phyloP scores from a whole-genome alignment of 345 rosid genomes.

The Ceriops tagal region DNA sequence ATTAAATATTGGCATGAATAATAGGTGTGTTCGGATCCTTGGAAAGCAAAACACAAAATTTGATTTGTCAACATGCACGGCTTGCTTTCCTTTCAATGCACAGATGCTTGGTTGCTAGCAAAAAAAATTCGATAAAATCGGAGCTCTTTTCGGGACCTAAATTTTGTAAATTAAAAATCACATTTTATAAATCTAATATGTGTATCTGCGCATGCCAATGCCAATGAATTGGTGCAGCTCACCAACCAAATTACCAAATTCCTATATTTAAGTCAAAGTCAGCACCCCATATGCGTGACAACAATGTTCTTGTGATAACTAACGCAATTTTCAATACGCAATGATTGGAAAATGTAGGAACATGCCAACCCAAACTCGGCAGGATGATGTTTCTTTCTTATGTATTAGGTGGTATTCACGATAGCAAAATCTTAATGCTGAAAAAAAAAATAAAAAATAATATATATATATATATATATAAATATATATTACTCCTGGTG shows the following conservation, averaged over 20 bases:
- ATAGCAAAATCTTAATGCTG: neutral
- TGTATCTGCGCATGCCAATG: too few relatives aligned
- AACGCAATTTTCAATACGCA: conserved; percentile 3
- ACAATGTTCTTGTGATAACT: conserved; percentile 4
- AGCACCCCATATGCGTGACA: neutral
- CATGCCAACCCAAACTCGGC: conserved; percentile 22
- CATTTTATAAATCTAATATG: too few relatives aligned
- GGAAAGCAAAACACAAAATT: too few relatives aligned
- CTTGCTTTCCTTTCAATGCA: too few relatives aligned
- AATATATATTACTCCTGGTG: neutral
- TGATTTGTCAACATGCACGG: too few relatives aligned
- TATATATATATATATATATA: too few relatives aligned
- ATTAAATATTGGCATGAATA: too few relatives aligned
- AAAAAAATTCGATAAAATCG: too few relatives aligned
- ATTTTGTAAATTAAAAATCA: too few relatives aligned
- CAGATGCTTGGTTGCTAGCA: too few relatives aligned
- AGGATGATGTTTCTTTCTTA: neutral
- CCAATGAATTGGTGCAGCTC: neutral
- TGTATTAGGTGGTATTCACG: conserved; percentile 10
- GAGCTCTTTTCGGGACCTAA: too few relatives aligned
- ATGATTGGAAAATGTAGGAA: conserved; percentile 5
- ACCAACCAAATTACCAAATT: conserved; percentile 19
- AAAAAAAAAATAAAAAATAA: neutral
- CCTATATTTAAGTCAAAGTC: neutral
- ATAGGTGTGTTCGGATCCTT: too few relatives aligned